Conservation (phyloP, 2,329 filamentous ascomycete species). For the Claviceps monticola region DNA sequence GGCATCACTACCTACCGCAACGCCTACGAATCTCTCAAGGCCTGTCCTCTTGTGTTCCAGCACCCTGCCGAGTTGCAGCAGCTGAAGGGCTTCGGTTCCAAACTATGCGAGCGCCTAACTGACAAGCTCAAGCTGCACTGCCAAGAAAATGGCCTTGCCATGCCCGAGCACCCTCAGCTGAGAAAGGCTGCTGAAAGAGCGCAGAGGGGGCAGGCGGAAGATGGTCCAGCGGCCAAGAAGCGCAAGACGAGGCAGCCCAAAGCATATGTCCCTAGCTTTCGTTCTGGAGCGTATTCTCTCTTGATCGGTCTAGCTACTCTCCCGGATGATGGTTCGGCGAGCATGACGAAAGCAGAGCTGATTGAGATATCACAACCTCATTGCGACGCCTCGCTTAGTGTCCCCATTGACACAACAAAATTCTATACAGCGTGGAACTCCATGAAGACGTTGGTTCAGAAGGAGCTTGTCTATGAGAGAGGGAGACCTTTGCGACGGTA, state of each 20-base stretch:
- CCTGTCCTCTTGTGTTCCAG: conserved; percentile 54
- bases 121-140: conserved; percentile 47
- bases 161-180: conserved; percentile 44
- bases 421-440: conserved; percentile 74
- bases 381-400: conserved; percentile 60
- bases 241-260: conserved; percentile 42
- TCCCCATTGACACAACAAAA: conserved; percentile 50
- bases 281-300: conserved; percentile 64
- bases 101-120: conserved; percentile 55
- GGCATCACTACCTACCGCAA: conserved; percentile 59
- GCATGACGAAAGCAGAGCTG: conserved; percentile 54
- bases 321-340: conserved; percentile 34
- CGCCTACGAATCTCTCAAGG: conserved; percentile 64
- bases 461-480: conserved; percentile 60
- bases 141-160: conserved; percentile 49
- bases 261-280: conserved; percentile 55
- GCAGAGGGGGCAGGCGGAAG: conserved; percentile 21
- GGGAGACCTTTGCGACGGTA: conserved; percentile 57
- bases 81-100: conserved; percentile 61
- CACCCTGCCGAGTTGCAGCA: conserved; percentile 62
- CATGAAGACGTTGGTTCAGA: conserved; percentile 60
- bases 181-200: conserved; percentile 23
- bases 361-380: conserved; percentile 57
- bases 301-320: conserved; percentile 51
- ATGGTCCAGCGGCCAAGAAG: conserved; percentile 33